phyloP scores from a whole-genome alignment of 495 filamentous ascomycete species.

The Pyrenula massariospora region DNA sequence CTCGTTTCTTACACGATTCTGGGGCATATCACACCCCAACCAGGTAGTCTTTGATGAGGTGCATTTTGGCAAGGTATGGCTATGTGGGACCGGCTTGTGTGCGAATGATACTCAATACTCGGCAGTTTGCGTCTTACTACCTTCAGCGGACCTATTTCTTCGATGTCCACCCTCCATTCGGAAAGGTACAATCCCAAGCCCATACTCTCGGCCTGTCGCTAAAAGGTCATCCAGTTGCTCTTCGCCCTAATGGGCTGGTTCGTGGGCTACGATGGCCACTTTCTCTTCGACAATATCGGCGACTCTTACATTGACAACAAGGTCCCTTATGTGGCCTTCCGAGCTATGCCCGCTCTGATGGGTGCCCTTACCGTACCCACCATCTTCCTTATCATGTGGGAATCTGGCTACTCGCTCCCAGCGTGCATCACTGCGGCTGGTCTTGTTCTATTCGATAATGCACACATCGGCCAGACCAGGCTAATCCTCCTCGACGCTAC shows the following conservation, averaged over 20 bases:
- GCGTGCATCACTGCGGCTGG: constrained; percentile 79
- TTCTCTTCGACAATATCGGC: constrained; percentile 98
- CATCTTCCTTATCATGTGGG: constrained; percentile 97
- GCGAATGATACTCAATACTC: not conserved
- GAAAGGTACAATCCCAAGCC: constrained; percentile 41
- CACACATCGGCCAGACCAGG: constrained; percentile 92
- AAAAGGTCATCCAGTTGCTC: constrained; percentile 25
- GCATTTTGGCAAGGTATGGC: constrained; percentile 92
- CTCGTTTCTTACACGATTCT: constrained; percentile 89
- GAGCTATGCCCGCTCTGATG: constrained; percentile 83
- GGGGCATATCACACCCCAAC: constrained; percentile 84
- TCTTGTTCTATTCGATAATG: constrained; percentile 92
- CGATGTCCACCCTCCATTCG: constrained; percentile 97
- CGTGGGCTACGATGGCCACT: constrained; percentile 87
- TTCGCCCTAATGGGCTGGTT: constrained; percentile 92
- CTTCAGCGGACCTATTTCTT: constrained; percentile 98
- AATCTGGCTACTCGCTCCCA: constrained; percentile 91
- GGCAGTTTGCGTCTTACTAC: constrained; percentile 90
- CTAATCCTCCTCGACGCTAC: constrained; percentile 93
- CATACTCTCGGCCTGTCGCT: constrained; percentile 33
- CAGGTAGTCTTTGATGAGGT: constrained; percentile 99
- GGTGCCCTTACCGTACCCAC: constrained; percentile 90
- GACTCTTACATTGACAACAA: constrained; percentile 96
- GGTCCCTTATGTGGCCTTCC: constrained; percentile 91
- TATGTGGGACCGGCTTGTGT: not conserved